Evolutionary conservation across 2,329 filamentous ascomycete species (phyloP).

Genomic region (Arthroderma uncinatum): DNA sequence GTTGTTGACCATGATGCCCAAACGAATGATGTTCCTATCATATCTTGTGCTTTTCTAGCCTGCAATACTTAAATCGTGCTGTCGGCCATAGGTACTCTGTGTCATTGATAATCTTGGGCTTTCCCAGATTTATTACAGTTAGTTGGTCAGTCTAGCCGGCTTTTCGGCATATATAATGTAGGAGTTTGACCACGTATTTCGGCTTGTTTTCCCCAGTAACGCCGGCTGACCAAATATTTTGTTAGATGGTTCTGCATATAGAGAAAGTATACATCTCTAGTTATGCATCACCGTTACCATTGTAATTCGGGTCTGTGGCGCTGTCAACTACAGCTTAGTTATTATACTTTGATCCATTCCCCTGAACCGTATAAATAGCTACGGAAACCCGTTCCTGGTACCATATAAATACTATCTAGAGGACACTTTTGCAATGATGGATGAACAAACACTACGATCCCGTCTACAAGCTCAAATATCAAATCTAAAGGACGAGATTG

Average conservation of each 20-base stretch:
- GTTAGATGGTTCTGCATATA: no score
- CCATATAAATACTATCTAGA: neutral
- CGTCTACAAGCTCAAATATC: constrained; percentile 5
- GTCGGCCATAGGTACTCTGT: no score
- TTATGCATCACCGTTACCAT: no score
- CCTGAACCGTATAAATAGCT: neutral
- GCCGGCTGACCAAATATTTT: no score
- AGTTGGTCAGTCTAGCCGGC: no score
- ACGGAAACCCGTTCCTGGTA: neutral
- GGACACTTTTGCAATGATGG: neutral
- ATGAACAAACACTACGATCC: neutral
- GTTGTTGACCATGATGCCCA: neutral
- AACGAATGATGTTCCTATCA: neutral
- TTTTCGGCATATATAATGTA: neutral
- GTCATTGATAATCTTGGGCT: no score
- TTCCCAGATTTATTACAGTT: no score
- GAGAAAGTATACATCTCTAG: no score
- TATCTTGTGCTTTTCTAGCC: no score
- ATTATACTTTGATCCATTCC: neutral
- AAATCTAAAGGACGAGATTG: constrained; percentile 5
- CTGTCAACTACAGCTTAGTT: neutral
- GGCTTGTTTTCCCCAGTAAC: no score
- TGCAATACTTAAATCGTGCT: no score
- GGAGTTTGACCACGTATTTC: neutral
- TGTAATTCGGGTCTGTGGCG: no score